These are phyloP conservation scores for Tanacetum coccineum DNA, from an alignment of 129 eudicot genomes.

Conservation along the genomic window DNA sequence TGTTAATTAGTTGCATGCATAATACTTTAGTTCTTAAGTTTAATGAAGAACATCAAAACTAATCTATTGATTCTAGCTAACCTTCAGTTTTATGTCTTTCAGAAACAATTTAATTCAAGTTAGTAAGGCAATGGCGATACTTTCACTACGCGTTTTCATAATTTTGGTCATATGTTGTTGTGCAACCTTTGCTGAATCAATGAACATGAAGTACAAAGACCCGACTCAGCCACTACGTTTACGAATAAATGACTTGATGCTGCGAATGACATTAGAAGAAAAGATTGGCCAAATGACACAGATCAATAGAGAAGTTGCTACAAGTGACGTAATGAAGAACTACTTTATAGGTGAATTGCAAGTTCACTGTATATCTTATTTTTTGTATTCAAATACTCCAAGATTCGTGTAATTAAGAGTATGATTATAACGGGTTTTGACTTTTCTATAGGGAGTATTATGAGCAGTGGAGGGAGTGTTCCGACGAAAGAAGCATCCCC, in stretches of 20 bases:
- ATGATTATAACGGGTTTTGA: too few relatives aligned
- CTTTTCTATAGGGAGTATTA: too few relatives aligned
- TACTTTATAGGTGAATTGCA: too few relatives aligned
- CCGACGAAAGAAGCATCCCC: too few relatives aligned
- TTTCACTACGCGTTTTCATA: background rate
- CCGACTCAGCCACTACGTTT: conserved; percentile 42
- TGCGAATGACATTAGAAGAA: conserved; percentile 57
- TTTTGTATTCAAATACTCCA: too few relatives aligned
- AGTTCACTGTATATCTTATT: too few relatives aligned
- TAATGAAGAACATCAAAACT: too few relatives aligned
- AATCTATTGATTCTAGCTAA: background rate
- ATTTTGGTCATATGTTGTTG: conserved; percentile 31
- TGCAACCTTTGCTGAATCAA: conserved; percentile 27
- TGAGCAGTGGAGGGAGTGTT: too few relatives aligned
- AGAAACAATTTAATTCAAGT: background rate
- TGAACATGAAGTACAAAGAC: conserved; percentile 50
- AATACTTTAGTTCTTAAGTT: too few relatives aligned
- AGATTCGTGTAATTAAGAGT: too few relatives aligned
- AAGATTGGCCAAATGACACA: conserved; percentile 78
- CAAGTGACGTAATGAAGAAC: too few relatives aligned
- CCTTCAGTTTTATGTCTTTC: background rate
- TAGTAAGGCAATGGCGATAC: conserved; percentile 14
- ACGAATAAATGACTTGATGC: conserved; percentile 47
- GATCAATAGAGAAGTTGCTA: conserved; percentile 26
- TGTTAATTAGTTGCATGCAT: too few relatives aligned